phyloP scores from a whole-genome alignment of 148 eudicot species.

The Camellia sinensis region DNA sequence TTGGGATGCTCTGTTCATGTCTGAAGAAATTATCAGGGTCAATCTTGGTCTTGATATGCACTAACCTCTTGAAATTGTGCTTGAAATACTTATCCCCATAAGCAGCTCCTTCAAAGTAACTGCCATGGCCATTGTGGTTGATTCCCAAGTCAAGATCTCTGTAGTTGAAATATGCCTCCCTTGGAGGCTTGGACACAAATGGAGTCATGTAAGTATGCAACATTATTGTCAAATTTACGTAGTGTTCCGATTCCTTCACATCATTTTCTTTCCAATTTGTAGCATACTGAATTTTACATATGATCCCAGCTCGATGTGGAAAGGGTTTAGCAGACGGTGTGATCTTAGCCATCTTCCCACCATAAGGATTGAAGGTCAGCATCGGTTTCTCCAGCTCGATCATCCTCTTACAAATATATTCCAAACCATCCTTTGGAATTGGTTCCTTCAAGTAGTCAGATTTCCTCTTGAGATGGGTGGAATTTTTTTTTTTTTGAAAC shows the following conservation, averaged over 20 bases:
- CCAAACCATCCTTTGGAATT: not conserved
- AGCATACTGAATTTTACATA: constrained; percentile 31
- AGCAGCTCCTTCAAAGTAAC: constrained; percentile 8
- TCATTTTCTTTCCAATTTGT: constrained; percentile 31
- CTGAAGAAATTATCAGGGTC: too few relatives aligned
- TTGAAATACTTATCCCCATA: constrained; percentile 34
- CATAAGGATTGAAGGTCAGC: constrained; percentile 34
- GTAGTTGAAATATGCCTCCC: constrained; percentile 37
- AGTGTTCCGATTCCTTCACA: constrained; percentile 7
- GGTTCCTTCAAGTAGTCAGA: too few relatives aligned
- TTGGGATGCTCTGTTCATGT: too few relatives aligned
- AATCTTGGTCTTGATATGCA: too few relatives aligned
- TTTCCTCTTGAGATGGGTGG: too few relatives aligned
- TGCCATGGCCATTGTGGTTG: constrained; percentile 19
- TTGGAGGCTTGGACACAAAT: constrained; percentile 35
- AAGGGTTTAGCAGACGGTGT: constrained; percentile 29
- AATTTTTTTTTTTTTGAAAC: too few relatives aligned
- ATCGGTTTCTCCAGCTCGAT: constrained; percentile 23
- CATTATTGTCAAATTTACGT: not conserved
- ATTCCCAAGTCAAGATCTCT: constrained; percentile 41
- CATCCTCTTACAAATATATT: constrained; percentile 37
- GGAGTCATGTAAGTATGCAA: constrained; percentile 28
- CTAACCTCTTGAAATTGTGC: constrained; percentile 17
- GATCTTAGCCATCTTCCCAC: constrained; percentile 37
- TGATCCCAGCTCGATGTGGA: constrained; percentile 41